Evolutionary conservation across 148 eudicot genomes (phyloP), one percentile per base, ranked within the genome.

Genomic region (Rhododendron mucronatum): DNA sequence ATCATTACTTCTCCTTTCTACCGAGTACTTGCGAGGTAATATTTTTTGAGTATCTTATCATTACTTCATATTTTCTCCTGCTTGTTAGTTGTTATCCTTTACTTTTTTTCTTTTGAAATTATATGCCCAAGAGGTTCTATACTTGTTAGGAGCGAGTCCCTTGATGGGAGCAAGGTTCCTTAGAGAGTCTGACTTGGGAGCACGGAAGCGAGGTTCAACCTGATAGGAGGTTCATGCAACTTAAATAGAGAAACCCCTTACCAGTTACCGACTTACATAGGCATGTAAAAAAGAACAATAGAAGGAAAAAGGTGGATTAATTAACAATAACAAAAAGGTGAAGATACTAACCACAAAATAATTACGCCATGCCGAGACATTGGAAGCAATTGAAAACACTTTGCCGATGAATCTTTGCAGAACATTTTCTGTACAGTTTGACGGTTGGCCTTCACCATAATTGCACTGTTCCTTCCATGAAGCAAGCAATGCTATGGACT

Each of bases 351-450:
- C 99, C 97, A 97, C 99, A 84, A 97, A 83, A 87, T 88, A 95
- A 88, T 92, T 94, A 84, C 98, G 96, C 99, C 99, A 97, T n/a
- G 94, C 90, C 65, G 89, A 57, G 78, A 97, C 86, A 85, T 90
- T 86, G 51, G 89, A 88, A 86, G 88, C 87, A 80, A 88, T 33
- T 47, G 94, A 91, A 73, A 86, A 79, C 41, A 90, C 45, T 89
- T 87, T 69, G 83, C 55, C 82, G 39, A 82, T 82, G 23, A 88
- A 67, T 78, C 83, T 88, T 78, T 82, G 86, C 78, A 91, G 53
- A 48, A 41, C 82, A 90, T 67, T 84, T n/a, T 88, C 83, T 30
- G 89, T 53, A 87, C 59, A 77, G 65, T 86, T 81, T 48, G 85
- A 50, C 45, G 91, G 75, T 79, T 81, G 55, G 78, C 74, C 89